Evolutionary conservation across 1,284 basidiomycete species (phyloP).

Genomic region (Ceratobasidium theobromae): DNA sequence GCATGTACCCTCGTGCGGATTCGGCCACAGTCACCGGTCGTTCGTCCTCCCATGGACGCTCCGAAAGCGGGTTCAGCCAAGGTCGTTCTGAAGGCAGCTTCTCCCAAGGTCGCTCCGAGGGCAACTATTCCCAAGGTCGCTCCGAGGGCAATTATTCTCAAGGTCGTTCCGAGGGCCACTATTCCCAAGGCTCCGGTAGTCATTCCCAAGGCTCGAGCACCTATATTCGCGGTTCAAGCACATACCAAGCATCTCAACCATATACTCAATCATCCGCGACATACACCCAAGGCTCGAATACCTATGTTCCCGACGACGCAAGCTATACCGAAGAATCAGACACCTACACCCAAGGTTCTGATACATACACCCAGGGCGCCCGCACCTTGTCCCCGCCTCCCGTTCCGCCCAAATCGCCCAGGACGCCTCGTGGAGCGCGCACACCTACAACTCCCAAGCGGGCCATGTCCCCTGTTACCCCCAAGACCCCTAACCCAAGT

Average conservation of each 20-base stretch:
- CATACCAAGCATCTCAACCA: slow-evolving; percentile 15
- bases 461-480: not conserved
- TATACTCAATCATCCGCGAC: slow-evolving; percentile 5
- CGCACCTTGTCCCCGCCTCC: slow-evolving; percentile 20
- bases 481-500: slow-evolving; percentile 21
- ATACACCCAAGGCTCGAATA: slow-evolving; percentile 8
- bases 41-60: not conserved
- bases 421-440: slow-evolving; percentile 12
- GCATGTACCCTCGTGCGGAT: slow-evolving; percentile 22
- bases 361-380: slow-evolving; percentile 18
- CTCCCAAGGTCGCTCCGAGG: not conserved
- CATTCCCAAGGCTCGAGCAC: not conserved
- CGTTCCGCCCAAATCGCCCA: slow-evolving; percentile 28
- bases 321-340: slow-evolving; percentile 13
- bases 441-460: not conserved
- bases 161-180: slow-evolving; percentile 13
- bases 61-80: not conserved
- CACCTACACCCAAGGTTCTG: slow-evolving; percentile 16
- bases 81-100: not conserved
- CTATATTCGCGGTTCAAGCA: slow-evolving; percentile 5
- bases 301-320: slow-evolving; percentile 3
- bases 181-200: slow-evolving; percentile 1
- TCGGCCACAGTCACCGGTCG: not conserved
- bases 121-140: not conserved
- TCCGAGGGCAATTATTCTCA: not conserved